These are phyloP conservation scores for Setaria viridis DNA, from an alignment of 202 grass and related monocot species.

Conservation along the genomic window DNA sequence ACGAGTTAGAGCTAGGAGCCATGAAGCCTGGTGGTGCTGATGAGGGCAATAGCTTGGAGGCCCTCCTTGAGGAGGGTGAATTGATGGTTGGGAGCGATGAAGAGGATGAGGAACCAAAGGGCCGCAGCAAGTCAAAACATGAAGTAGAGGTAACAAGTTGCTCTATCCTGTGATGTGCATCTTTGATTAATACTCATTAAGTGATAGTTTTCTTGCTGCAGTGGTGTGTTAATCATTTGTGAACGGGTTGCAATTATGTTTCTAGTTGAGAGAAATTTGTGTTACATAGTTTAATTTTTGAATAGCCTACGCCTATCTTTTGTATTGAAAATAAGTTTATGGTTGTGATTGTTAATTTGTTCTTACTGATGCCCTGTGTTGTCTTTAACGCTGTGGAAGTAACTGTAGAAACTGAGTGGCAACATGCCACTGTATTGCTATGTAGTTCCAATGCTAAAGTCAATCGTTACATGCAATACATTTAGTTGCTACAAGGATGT, in stretches of 20 bases:
- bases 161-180: neutral
- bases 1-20: conserved; percentile 37
- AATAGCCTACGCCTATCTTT: neutral
- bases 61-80: conserved; percentile 67
- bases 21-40: conserved; percentile 6
- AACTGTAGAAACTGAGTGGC: neutral
- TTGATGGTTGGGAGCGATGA: conserved; percentile 53
- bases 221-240: neutral
- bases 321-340: conserved; percentile 1
- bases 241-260: neutral
- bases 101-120: conserved; percentile 51
- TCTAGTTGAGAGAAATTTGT: neutral
- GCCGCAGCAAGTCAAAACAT: conserved; percentile 53
- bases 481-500: conserved; percentile 14
- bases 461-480: neutral
- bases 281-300: neutral
- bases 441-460: neutral
- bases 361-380: conserved; percentile 10
- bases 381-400: neutral
- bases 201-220: neutral
- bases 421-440: neutral
- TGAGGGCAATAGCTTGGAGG: conserved; percentile 21
- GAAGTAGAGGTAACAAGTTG: conserved; percentile 59
- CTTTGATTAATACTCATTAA: neutral
- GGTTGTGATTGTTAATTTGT: neutral